Conservation (phyloP, 495 filamentous ascomycete genomes). For the Xylaria curta region DNA sequence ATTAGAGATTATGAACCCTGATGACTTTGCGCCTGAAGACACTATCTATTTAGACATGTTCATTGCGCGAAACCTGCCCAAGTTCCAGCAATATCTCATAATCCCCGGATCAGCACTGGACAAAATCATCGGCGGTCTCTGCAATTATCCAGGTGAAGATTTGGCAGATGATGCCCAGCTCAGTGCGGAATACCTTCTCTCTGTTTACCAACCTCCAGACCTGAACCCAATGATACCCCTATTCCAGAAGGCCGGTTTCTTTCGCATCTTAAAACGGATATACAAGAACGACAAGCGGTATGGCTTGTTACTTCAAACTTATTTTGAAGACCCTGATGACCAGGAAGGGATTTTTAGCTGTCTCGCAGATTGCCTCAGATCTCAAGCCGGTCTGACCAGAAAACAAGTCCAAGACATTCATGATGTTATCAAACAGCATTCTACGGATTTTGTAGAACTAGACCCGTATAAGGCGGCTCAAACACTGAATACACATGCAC, state of each 20-base stretch:
- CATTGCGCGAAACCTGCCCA: constrained; percentile 91
- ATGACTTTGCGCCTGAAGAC: constrained; percentile 76
- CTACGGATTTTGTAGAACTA: constrained; percentile 70
- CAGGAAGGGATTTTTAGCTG: constrained; percentile 76
- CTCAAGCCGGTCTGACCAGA: constrained; percentile 70
- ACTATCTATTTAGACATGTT: constrained; percentile 98
- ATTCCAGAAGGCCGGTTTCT: constrained; percentile 83
- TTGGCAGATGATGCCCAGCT: constrained; percentile 94
- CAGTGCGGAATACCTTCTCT: constrained; percentile 92
- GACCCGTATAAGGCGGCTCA: constrained; percentile 72
- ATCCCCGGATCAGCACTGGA: constrained; percentile 85
- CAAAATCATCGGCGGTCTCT: constrained; percentile 80
- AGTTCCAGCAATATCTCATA: constrained; percentile 94
- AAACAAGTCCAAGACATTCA: constrained; percentile 80
- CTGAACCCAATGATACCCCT: constrained; percentile 73
- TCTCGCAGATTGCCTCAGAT: constrained; percentile 78
- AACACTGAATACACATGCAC: constrained; percentile 69
- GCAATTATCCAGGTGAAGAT: constrained; percentile 79
- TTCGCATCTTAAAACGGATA: constrained; percentile 89
- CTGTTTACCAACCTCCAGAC: constrained; percentile 89
- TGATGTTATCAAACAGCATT: constrained; percentile 70
- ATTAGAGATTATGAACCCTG: constrained; percentile 81
- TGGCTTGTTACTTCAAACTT: constrained; percentile 76
- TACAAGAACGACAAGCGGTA: constrained; percentile 84
- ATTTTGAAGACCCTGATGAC: constrained; percentile 84